Evolutionary conservation across 2,329 filamentous ascomycete genomes (phyloP).

Genomic region (Aspergillus flavus): DNA sequence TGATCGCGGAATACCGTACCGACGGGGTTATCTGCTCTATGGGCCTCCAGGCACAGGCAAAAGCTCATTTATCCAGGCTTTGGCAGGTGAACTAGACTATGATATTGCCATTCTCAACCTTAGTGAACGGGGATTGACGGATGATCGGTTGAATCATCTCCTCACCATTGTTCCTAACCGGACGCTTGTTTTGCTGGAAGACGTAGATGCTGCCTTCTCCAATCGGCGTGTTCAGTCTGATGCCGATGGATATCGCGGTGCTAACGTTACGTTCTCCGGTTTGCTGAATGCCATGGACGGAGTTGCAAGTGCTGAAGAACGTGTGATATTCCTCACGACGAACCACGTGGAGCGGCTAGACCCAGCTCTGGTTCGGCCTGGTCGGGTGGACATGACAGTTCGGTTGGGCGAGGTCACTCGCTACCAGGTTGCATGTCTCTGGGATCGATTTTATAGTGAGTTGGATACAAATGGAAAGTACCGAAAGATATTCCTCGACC

Average conservation of each 20-base stretch:
- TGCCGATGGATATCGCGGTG: conserved; percentile 79
- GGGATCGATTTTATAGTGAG: conserved; percentile 93
- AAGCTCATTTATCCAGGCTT: conserved; percentile 92
- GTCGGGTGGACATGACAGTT: conserved; percentile 90
- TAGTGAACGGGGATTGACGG: conserved; percentile 84
- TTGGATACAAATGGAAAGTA: conserved; percentile 66
- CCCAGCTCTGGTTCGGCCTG: conserved; percentile 84
- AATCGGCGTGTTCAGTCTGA: conserved; percentile 74
- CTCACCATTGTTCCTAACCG: conserved; percentile 81
- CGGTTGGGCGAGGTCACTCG: conserved; percentile 84
- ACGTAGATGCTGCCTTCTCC: conserved; percentile 87
- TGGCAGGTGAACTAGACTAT: conserved; percentile 90
- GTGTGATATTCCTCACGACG: conserved; percentile 90
- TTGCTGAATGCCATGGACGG: conserved; percentile 85
- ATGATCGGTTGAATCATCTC: conserved; percentile 83
- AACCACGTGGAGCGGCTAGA: conserved; percentile 92
- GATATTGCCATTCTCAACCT: conserved; percentile 91
- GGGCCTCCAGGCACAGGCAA: conserved; percentile 91
- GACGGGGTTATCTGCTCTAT: conserved; percentile 84
- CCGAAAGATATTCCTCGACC: conserved; percentile 69
- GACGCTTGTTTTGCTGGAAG: conserved; percentile 82
- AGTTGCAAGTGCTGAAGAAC: conserved; percentile 90
- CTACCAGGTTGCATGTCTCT: conserved; percentile 83
- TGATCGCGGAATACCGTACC: conserved; percentile 91
- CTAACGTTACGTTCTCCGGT: conserved; percentile 92